Evolutionary conservation across 495 filamentous ascomycete species (phyloP).

Genomic region (Xylaria cubensis): DNA sequence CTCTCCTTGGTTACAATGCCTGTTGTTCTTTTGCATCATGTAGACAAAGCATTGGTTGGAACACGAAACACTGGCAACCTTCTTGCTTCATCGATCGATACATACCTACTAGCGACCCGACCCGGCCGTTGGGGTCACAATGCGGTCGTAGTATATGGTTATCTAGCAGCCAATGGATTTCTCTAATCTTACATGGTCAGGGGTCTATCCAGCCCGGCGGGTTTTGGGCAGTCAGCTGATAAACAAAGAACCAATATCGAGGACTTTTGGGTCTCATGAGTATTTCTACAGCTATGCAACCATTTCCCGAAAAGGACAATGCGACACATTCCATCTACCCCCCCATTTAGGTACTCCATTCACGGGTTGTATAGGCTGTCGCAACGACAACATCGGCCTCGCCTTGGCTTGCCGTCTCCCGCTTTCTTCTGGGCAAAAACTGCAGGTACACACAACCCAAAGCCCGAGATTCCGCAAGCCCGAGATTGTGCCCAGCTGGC

Average conservation of each 20-base stretch:
- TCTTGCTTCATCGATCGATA: slow-evolving; percentile 5
- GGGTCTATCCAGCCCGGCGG: slow-evolving; percentile 25
- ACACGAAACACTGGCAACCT: not conserved
- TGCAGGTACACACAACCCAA: not conserved
- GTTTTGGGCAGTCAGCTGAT: slow-evolving; percentile 21
- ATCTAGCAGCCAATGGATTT: slow-evolving; percentile 10
- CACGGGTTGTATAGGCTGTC: not conserved
- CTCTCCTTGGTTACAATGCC: not conserved
- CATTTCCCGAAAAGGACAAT: slow-evolving; percentile 14
- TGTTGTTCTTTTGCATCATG: not conserved
- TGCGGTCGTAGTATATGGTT: not conserved
- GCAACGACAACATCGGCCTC: not conserved
- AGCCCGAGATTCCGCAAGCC: slow-evolving; percentile 9
- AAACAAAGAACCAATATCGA: slow-evolving; percentile 22
- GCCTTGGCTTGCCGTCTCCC: not conserved
- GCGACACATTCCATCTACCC: not conserved
- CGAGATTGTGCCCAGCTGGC: slow-evolving; percentile 21
- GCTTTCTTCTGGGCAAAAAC: not conserved
- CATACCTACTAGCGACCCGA: slow-evolving; percentile 17
- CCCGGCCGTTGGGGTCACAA: slow-evolving; percentile 13
- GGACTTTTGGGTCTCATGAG: slow-evolving; percentile 10
- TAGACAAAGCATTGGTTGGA: not conserved
- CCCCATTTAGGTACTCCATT: not conserved
- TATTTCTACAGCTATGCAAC: slow-evolving; percentile 8
- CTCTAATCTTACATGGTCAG: slow-evolving; percentile 22